Evolutionary conservation across 805 yeast genomes (phyloP).

Genomic region (Starmerella scarabaei): DNA sequence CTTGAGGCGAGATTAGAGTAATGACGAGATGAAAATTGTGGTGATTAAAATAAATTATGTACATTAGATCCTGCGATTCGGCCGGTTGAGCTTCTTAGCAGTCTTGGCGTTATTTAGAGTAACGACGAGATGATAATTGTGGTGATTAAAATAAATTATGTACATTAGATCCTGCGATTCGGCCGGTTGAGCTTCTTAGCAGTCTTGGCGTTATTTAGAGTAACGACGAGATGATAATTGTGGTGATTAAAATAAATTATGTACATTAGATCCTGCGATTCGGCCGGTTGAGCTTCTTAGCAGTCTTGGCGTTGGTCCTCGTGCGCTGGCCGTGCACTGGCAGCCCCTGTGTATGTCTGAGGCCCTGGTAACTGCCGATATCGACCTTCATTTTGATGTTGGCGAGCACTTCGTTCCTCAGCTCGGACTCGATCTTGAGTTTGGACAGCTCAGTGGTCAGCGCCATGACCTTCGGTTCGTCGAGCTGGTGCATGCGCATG

Average conservation of each 20-base stretch:
- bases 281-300: constrained; percentile 67
- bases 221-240: too few species aligned
- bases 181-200: too few species aligned
- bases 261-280: constrained; percentile 31
- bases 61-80: too few species aligned
- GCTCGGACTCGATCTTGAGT: constrained; percentile 71
- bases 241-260: not conserved
- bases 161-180: constrained; percentile 18
- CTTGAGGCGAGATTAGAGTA: too few species aligned
- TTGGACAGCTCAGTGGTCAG: constrained; percentile 78
- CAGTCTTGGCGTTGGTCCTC: constrained; percentile 80
- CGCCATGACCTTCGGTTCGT: constrained; percentile 75
- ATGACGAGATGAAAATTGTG: too few species aligned
- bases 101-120: too few species aligned
- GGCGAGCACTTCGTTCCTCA: constrained; percentile 42
- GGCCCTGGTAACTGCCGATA: constrained; percentile 77
- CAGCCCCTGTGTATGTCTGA: constrained; percentile 69
- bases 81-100: too few species aligned
- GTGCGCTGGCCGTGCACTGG: constrained; percentile 89
- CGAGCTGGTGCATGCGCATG: constrained; percentile 87
- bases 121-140: too few species aligned
- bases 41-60: too few species aligned
- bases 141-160: not conserved
- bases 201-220: too few species aligned
- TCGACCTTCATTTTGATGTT: constrained; percentile 67